Evolutionary conservation across 495 filamentous ascomycete species (phyloP), one percentile per base, ranked within the genome.

Genomic region (Apodospora peruviana): DNA sequence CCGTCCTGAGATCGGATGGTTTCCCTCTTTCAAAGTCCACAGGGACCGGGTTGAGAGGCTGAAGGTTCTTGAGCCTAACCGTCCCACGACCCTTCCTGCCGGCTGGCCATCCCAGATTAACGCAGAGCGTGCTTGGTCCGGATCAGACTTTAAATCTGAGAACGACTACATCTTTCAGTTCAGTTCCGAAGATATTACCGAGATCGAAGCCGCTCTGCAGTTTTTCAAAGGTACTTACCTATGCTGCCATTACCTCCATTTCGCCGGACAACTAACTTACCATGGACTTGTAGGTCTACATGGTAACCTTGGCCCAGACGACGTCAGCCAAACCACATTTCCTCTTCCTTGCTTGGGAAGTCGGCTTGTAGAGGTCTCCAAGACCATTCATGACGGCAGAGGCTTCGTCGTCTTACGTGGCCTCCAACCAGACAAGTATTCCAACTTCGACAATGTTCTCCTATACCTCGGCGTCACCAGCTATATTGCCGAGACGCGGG

Each of bases 401-500:
- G 61, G 61, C 16, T 62, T 64, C 38, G 47, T 53, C 5, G 49
- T 60, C n/a, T 40, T 64, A 16, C 59, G 56, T 16, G 61, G 61
- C 21, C 59, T 64, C 3, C 34, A 62, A 32, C 56, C 59, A 3
- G 56, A 50, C 51, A 57, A 53, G 41, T 64, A 53, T 45, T 55
- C 59, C 23, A 53, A 36, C 48, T 19, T 44, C 8, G 61, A 64
- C 53, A 64, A 64, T 43, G 57, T 64, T 41, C 56, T 64, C 38
- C 21, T 64, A 23, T 64, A 62, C 41, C 56, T 64, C n/a, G 61
- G 61, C 5, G 41, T 64, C 17, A 62, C 59, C 21, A 55, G 56
- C 48, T 62, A 64, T 51, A 64, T 62, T 47, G 61, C 61, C 23
- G 59, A 64, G 35, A 62, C 47, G 0, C 56, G 61, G 4, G 59